phyloP scores from a whole-genome alignment of 495 filamentous ascomycete species.

The Glutinoglossum americanum region DNA sequence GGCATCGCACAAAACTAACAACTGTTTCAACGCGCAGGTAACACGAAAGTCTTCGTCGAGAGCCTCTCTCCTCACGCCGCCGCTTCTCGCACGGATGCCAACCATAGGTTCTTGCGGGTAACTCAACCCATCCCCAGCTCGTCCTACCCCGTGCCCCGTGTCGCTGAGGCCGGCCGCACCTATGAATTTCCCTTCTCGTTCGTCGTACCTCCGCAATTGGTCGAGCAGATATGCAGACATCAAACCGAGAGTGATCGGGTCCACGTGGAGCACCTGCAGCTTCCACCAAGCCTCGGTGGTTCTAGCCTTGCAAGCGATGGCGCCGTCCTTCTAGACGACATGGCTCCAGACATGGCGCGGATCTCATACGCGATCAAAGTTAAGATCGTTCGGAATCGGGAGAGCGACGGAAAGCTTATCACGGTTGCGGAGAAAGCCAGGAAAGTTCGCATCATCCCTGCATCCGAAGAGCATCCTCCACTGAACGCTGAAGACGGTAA shows the following conservation, averaged over 20 bases:
- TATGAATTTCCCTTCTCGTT: constrained; percentile 77
- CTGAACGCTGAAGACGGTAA: constrained; percentile 37
- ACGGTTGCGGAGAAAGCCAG: constrained; percentile 28
- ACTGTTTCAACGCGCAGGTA: constrained; percentile 15
- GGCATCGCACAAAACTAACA: too few relatives aligned
- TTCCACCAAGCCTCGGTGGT: constrained; percentile 68
- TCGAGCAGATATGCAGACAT: constrained; percentile 31
- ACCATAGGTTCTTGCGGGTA: constrained; percentile 55
- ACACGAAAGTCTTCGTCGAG: constrained; percentile 28
- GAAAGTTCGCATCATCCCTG: constrained; percentile 60
- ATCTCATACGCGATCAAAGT: constrained; percentile 56
- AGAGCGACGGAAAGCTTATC: constrained; percentile 22
- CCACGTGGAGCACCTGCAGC: constrained; percentile 46
- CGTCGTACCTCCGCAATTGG: constrained; percentile 54
- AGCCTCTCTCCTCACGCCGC: constrained; percentile 21
- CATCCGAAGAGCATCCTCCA: constrained; percentile 51
- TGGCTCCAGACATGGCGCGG: constrained; percentile 59
- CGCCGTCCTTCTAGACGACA: constrained; percentile 43
- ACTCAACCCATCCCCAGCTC: constrained; percentile 53
- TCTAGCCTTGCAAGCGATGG: constrained; percentile 25
- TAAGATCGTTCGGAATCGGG: constrained; percentile 21
- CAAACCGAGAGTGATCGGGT: constrained; percentile 31
- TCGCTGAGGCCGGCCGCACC: constrained; percentile 40
- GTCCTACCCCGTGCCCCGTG: constrained; percentile 44
- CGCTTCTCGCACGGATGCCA: constrained; percentile 28